Conservation (phyloP, 139 green algal genomes). For the Chlorokybus atmophyticus region DNA sequence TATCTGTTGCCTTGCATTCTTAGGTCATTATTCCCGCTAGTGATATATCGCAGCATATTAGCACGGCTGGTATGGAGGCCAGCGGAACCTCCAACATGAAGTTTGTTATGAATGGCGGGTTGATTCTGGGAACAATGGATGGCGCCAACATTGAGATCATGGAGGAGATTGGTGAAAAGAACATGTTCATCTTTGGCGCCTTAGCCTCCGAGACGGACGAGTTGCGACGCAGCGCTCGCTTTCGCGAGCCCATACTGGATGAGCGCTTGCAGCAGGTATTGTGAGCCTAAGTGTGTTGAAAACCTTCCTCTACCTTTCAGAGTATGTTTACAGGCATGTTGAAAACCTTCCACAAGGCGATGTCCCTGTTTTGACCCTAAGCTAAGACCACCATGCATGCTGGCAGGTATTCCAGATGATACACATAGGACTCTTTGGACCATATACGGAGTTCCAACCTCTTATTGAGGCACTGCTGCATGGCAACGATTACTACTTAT, state of each 20-base stretch:
- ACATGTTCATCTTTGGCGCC: constrained; percentile 82
- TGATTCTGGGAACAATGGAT: constrained; percentile 91
- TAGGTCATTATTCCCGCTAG: constrained; percentile 42
- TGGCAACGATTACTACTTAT: constrained; percentile 33
- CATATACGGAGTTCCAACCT: constrained; percentile 77
- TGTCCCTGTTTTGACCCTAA: too few species aligned
- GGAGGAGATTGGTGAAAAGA: constrained; percentile 60
- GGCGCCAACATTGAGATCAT: constrained; percentile 98
- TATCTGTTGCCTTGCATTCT: background rate
- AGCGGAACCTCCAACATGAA: constrained; percentile 98
- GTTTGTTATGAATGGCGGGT: constrained; percentile 95
- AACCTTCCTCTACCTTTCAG: background rate
- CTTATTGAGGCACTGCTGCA: constrained; percentile 61
- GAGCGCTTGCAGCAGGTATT: constrained; percentile 19
- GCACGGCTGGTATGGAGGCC: constrained; percentile 90
- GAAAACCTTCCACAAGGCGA: too few species aligned
- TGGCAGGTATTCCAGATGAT: constrained; percentile 58
- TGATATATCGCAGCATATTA: constrained; percentile 92
- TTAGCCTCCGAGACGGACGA: constrained; percentile 37
- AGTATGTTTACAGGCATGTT: background rate
- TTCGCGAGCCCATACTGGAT: constrained; percentile 8
- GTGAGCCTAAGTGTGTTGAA: background rate
- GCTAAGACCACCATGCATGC: too few species aligned
- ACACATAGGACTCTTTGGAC: constrained; percentile 72
- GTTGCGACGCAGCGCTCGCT: constrained; percentile 25